Conservation (phyloP, 108 stramenopile genomes). For the Nitzschia sp. region DNA sequence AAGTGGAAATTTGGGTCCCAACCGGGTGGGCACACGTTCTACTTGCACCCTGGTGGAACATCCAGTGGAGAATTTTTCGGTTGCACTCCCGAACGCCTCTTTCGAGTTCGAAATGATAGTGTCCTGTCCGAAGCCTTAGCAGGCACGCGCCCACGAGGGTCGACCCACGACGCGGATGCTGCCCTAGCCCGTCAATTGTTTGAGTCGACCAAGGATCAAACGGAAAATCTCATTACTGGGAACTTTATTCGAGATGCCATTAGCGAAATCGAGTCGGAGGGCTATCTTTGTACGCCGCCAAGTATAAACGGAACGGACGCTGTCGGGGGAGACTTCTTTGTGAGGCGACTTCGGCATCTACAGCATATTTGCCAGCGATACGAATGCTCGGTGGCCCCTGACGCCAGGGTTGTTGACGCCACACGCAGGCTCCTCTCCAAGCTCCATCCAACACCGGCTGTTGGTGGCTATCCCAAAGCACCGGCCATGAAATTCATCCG, state of each 20-base stretch:
- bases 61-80: conserved; percentile 68
- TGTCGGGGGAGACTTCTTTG: conserved; percentile 48
- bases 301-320: not conserved
- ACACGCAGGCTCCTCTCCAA: conserved; percentile 50
- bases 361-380: conserved; percentile 85
- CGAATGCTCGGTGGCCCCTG: conserved; percentile 47
- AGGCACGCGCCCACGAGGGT: conserved; percentile 80
- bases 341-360: conserved; percentile 75
- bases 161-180: conserved; percentile 64
- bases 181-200: conserved; percentile 69
- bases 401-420: conserved; percentile 22
- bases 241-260: conserved; percentile 65
- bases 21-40: conserved; percentile 79
- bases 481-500: conserved; percentile 69
- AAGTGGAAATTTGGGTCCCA: conserved; percentile 67
- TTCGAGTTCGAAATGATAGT: conserved; percentile 43
- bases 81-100: conserved; percentile 84
- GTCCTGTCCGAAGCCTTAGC: conserved; percentile 83
- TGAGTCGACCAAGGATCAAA: conserved; percentile 70
- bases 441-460: conserved; percentile 88
- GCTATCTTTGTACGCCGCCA: conserved; percentile 18
- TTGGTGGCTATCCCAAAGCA: conserved; percentile 64
- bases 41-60: conserved; percentile 51
- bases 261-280: conserved; percentile 43
- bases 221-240: conserved; percentile 80